Evolutionary conservation across 202 grass and related monocot genomes (phyloP), one percentile per base, ranked within the genome.

Genomic region (Panicum virgatum): DNA sequence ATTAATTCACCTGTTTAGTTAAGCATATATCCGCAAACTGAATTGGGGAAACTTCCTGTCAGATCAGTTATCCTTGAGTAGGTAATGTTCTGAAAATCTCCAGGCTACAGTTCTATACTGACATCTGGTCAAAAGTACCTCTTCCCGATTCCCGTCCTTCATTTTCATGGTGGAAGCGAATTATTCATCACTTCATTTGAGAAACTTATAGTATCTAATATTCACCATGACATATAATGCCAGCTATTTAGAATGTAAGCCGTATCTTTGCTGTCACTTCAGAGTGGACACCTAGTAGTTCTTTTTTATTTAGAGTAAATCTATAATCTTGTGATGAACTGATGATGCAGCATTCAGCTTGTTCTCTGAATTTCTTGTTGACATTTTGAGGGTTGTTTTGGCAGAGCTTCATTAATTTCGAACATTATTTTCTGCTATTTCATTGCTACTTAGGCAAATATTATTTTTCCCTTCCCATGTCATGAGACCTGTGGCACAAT

Each of bases 161-260:
- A 63, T 40, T 40, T 60, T 27, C 30, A 56, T 19, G 23, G 29
- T 5, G 14, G 16, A 43, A 43, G 19, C 9, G 10, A 62, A 53
- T 67, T 71, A 44, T 58, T 69, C 69, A 20, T 45, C 20, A 11
- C 59, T 89, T 85, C 62, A 15, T 57, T 7, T 16, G 25, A 40
- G 32, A 50, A 65, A 78, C 65, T 56, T 13, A 46, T 50, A 22
- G 8, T 15, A 72, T 50, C 61, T 67, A 59, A 60, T 73, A 23
- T 75, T 69, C 56, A 61, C 44, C 18, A 22, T 76, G 39, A 37
- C 14, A 77, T 47, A 52, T 36, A 43, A n/a, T 60, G 57, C 13
- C 20, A 25, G 3, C 7, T 42, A 42, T 68, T 26, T 53, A 51
- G n/a, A 73, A 62, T 34, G 38, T 50, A 66, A 58, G 3, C 6